phyloP scores from a whole-genome alignment of 306 rosid species.

The Cajanus cajan region DNA sequence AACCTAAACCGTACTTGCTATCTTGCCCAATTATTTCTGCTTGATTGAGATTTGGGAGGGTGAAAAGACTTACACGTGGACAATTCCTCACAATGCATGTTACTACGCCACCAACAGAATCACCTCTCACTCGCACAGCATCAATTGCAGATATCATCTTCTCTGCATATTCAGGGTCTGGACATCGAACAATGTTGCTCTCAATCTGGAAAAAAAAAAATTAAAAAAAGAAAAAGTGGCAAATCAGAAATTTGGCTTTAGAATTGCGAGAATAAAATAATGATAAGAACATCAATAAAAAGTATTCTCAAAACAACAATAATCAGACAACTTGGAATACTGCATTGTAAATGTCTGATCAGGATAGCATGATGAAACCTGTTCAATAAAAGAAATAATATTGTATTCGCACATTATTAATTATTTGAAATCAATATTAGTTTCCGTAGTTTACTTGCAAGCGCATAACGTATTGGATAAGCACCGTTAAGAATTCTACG shows the following conservation, averaged over 20 bases:
- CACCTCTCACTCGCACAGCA: slow-evolving; percentile 79
- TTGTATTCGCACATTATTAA: neutral
- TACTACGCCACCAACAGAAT: slow-evolving; percentile 92
- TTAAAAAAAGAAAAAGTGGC: slow-evolving; percentile 12
- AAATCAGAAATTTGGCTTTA: slow-evolving; percentile 22
- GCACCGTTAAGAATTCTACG: neutral
- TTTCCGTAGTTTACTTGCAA: neutral
- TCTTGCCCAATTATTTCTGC: slow-evolving; percentile 5
- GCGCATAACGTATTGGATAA: neutral
- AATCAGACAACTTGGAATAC: slow-evolving; percentile 11
- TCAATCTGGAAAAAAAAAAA: slow-evolving; percentile 60
- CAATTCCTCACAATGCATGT: slow-evolving; percentile 91
- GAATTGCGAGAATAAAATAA: slow-evolving; percentile 11
- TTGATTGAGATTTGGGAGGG: slow-evolving; percentile 23
- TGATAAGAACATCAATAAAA: neutral
- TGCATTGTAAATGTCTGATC: slow-evolving; percentile 16
- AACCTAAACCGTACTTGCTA: neutral
- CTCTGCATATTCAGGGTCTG: slow-evolving; percentile 90
- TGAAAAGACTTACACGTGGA: slow-evolving; percentile 62
- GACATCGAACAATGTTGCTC: slow-evolving; percentile 94
- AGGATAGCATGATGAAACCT: neutral
- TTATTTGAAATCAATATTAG: neutral
- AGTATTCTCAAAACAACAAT: neutral
- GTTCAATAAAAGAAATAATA: neutral
- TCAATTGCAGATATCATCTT: slow-evolving; percentile 95